phyloP scores from a whole-genome alignment of 768 basidiomycete species.

The Panellus pusillus region DNA sequence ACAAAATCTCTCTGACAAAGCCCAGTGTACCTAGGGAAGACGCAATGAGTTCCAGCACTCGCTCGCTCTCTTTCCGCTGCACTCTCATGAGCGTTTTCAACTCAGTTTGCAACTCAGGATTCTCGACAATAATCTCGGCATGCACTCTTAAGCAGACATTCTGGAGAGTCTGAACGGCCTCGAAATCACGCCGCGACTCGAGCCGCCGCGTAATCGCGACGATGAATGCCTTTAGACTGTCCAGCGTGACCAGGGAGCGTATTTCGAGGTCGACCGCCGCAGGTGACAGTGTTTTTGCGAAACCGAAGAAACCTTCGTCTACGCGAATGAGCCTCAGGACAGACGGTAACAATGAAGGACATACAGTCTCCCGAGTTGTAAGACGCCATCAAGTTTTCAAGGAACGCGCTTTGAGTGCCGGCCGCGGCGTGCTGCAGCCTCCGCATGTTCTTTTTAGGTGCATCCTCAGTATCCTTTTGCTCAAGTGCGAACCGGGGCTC shows the following conservation, averaged over 20 bases:
- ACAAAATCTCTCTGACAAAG: constrained; percentile 73
- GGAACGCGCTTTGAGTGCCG: constrained; percentile 67
- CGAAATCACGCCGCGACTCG: constrained; percentile 83
- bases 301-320: constrained; percentile 85
- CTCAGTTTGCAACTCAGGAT: constrained; percentile 58
- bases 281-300: constrained; percentile 84
- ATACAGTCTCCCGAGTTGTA: constrained; percentile 65
- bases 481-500: constrained; percentile 75
- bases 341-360: constrained; percentile 26
- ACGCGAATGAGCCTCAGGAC: constrained; percentile 1
- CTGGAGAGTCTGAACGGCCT: constrained; percentile 88
- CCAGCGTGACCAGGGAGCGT: constrained; percentile 68
- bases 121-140: constrained; percentile 74
- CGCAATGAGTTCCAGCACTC: constrained; percentile 73
- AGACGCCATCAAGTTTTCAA: constrained; percentile 60
- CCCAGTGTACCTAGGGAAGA: constrained; percentile 73
- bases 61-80: constrained; percentile 76
- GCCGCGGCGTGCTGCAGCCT: constrained; percentile 53
- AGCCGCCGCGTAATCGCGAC: constrained; percentile 73
- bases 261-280: constrained; percentile 91
- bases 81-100: constrained; percentile 60
- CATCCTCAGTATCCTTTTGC: constrained; percentile 37
- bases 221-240: constrained; percentile 68
- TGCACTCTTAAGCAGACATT: constrained; percentile 84
- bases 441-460: constrained; percentile 44